Base-by-base conservation (phyloP, 371 early-diverging fungal species). In the Lichtheimia ramosa region DNA sequence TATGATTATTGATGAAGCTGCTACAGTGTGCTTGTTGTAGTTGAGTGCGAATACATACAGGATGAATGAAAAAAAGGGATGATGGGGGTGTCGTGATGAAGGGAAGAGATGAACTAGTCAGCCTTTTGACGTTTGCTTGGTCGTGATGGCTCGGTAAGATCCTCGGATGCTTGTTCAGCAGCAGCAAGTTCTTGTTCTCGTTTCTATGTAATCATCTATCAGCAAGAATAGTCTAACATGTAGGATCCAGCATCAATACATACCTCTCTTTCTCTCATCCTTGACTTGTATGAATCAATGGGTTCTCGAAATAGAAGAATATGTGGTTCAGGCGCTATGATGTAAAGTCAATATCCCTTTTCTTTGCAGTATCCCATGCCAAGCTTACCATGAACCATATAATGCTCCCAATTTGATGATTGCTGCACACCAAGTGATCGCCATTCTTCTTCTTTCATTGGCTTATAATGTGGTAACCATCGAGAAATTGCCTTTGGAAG, bases 301-400 rank as follows among this genome's bases (percentile, higher is more conserved):
- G 20, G 14, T 20, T 40, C 21, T 43, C 63, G 55, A 28, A 62
- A 62, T 0, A 62, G 43, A 3, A 62, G 52, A 46, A 62, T 57
- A 16, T 62, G 63, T n/a, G 63, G 63, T 49, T 62, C 63, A 20
- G 63, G 63, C 15, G 63, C 63, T 62, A 46, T 2, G 25, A 42
- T 48, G 43, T 8, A 18, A 15, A 15, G 28, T 42, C 20, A 20
- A 18, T 3, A 4, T 48, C 15, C 43, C 15, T 13, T 20, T 41
- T 4, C 12, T 15, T 24, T 43, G 16, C 3, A 2, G 12, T 48
- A 18, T 51, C 59, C n/a, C 12, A 23, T 23, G 15, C 18, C 12
- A 23, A 40, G n/a, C 55, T n/a, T 62, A 62, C 63, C 63, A 57
- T 62, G 63, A 10, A 62, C 43, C 63, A 62, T 62, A 25, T 62